A percentile compares a stretch with the other conserved stretches of the same genome.
Conservation (phyloP, 2,329 filamentous ascomycete species). For the Trichophyton mentagrophytes region DNA sequence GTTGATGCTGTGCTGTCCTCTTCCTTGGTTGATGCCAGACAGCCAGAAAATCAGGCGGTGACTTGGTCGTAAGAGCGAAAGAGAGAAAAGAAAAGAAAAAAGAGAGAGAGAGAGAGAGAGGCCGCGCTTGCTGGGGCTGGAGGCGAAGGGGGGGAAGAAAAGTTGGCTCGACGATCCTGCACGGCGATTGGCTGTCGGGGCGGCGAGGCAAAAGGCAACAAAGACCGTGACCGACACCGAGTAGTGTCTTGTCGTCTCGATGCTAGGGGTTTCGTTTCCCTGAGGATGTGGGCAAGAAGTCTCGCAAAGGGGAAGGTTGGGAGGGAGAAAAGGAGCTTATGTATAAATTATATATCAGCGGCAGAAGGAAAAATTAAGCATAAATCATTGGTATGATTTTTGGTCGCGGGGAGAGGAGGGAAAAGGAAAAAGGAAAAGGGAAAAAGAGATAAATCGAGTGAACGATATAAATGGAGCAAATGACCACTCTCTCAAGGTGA, state of each 20-base stretch:
- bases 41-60: background rate
- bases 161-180: background rate
- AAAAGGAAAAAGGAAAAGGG: background rate
- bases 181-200: background rate
- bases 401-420: conserved; percentile 1
- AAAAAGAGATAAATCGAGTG: conserved; percentile 1
- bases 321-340: background rate
- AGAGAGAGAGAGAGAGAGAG: background rate
- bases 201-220: background rate
- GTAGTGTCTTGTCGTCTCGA: background rate
- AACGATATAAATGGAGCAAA: conserved; percentile 5
- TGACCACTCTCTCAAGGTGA: background rate
- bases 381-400: conserved; percentile 4
- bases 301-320: background rate
- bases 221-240: background rate
- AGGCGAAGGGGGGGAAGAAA: background rate
- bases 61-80: background rate
- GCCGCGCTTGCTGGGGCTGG: background rate
- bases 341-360: conserved; percentile 4
- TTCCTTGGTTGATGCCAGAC: too few species aligned
- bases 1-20: too few species aligned
- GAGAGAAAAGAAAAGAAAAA: background rate
- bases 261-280: background rate
- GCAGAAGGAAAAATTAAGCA: conserved; percentile 5
- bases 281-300: background rate